These are phyloP conservation scores for Termitomyces sp. DNA, from an alignment of 768 basidiomycete species.

Conservation along the genomic window DNA sequence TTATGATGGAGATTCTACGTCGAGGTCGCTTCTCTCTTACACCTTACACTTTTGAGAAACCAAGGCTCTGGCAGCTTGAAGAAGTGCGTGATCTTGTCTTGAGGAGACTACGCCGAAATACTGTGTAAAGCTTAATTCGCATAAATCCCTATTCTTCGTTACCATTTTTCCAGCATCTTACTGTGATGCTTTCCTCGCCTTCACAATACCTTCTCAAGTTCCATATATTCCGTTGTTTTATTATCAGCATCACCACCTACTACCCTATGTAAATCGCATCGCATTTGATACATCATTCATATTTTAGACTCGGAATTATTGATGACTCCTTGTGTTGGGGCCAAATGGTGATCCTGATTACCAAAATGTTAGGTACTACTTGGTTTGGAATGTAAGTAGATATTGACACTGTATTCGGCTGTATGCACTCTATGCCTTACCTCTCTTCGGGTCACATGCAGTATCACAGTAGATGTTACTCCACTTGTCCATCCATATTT, in stretches of 20 bases:
- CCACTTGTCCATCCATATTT: too few relatives aligned
- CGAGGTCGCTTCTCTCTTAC: conserved; percentile 50
- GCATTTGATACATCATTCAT: neutral
- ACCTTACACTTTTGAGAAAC: conserved; percentile 40
- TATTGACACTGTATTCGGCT: too few relatives aligned
- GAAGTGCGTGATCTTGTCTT: conserved; percentile 32
- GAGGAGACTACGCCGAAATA: conserved; percentile 31
- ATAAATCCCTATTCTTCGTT: neutral
- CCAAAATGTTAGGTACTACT: too few relatives aligned
- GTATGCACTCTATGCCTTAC: too few relatives aligned
- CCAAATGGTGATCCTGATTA: too few relatives aligned
- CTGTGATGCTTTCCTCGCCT: neutral
- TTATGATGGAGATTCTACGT: conserved; percentile 60
- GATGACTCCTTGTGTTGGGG: too few relatives aligned
- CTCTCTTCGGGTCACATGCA: too few relatives aligned
- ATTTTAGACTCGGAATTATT: neutral
- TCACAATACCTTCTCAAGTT: neutral
- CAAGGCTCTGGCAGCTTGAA: conserved; percentile 41
- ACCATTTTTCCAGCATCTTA: neutral
- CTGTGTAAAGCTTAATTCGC: conserved; percentile 19
- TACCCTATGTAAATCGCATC: neutral
- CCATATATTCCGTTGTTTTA: neutral
- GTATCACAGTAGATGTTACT: too few relatives aligned
- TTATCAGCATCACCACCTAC: neutral
- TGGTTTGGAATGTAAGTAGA: too few relatives aligned